Percentiles rank a stretch among this genome's conserved stretches.
Evolutionary conservation across 2,329 filamentous ascomycete genomes (phyloP).

Genomic region (Aspergillus udagawae): DNA sequence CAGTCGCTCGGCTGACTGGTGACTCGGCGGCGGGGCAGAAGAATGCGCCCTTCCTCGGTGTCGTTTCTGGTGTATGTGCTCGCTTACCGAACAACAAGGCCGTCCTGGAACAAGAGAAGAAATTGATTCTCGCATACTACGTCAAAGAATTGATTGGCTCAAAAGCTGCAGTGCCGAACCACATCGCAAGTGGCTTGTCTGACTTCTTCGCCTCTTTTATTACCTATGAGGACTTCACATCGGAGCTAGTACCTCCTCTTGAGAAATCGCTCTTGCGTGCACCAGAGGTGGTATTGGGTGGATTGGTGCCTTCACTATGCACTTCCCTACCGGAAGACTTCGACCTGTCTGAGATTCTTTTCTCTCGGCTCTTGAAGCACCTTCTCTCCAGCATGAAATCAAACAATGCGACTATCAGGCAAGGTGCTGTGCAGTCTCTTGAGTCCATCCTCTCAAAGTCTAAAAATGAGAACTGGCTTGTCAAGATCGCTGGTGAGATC

Average conservation of each 20-base stretch:
- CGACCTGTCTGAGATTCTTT: constrained; percentile 73
- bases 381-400: constrained; percentile 89
- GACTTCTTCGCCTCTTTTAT: constrained; percentile 82
- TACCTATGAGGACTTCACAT: constrained; percentile 68
- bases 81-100: constrained; percentile 63
- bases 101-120: constrained; percentile 62
- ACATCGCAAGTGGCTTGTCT: constrained; percentile 67
- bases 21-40: constrained; percentile 64
- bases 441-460: constrained; percentile 62
- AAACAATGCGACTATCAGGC: constrained; percentile 72
- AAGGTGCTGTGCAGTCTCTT: constrained; percentile 72
- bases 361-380: constrained; percentile 73
- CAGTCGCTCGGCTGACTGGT: constrained; percentile 63
- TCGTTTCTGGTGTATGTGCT: constrained; percentile 80
- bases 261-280: constrained; percentile 87
- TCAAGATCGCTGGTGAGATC: constrained; percentile 72
- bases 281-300: constrained; percentile 81
- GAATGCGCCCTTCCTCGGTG: constrained; percentile 74
- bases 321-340: constrained; percentile 63
- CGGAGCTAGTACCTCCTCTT: constrained; percentile 71
- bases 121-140: constrained; percentile 77
- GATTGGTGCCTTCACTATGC: constrained; percentile 71
- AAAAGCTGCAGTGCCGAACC: constrained; percentile 63
- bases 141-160: constrained; percentile 80
- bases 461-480: constrained; percentile 55